Evolutionary conservation across 176 grass and related monocot genomes (phyloP).

Genomic region (Themeda triandra): DNA sequence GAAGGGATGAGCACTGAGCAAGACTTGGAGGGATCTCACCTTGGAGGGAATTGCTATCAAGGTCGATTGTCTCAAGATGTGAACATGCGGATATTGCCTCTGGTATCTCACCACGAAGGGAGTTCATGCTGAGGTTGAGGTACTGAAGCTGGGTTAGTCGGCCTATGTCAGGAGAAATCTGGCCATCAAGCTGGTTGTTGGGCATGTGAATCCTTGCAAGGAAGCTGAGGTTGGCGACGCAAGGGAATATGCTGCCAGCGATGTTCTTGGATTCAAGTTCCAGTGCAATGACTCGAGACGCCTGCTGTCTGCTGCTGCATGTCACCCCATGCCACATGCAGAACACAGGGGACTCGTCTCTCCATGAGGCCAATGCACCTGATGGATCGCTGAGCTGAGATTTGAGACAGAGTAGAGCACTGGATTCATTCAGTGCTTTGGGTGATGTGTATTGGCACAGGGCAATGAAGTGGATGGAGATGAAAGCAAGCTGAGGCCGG

Average conservation of each 20-base stretch:
- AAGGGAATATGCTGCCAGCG: background rate
- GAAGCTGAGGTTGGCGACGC: background rate
- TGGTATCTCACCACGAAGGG: background rate
- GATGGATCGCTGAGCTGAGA: background rate
- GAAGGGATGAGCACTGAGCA: conserved; percentile 23
- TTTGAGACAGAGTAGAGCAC: conserved; percentile 17
- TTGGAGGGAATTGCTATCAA: background rate
- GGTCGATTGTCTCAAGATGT: background rate
- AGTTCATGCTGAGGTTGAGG: conserved; percentile 4
- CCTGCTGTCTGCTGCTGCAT: background rate
- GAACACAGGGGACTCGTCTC: background rate
- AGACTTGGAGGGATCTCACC: conserved; percentile 28
- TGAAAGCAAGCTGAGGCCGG: background rate
- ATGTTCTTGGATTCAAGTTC: background rate
- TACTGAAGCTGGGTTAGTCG: background rate
- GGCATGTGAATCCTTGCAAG: background rate
- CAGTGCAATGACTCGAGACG: background rate
- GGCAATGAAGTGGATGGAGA: background rate
- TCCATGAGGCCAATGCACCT: conserved; percentile 18
- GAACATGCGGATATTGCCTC: background rate
- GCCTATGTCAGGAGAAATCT: background rate
- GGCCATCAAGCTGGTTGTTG: background rate
- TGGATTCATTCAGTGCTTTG: background rate
- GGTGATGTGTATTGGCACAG: background rate
- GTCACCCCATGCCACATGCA: conserved; percentile 30